Evolutionary conservation across 345 rosid species (phyloP).

Genomic region (Populus pruinosa): DNA sequence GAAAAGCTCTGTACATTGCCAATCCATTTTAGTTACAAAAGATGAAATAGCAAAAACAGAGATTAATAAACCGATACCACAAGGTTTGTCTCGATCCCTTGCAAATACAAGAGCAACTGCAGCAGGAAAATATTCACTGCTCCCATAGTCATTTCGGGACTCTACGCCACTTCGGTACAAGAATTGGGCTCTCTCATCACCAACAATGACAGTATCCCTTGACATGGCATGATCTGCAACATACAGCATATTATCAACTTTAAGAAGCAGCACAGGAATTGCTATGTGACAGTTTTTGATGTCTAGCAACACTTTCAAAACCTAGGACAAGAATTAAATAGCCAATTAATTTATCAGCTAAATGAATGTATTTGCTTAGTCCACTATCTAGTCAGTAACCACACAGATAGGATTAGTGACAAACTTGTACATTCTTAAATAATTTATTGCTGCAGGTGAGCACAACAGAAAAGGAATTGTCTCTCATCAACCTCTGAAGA

Average conservation of each 20-base stretch:
- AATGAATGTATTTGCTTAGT: not conserved
- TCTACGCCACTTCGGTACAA: constrained; percentile 38
- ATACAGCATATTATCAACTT: constrained; percentile 15
- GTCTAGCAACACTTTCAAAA: not conserved
- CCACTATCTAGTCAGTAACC: not conserved
- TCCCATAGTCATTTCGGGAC: constrained; percentile 17
- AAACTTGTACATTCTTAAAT: not conserved
- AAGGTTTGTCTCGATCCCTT: constrained; percentile 53
- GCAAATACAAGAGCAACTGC: constrained; percentile 70
- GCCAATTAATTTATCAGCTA: not conserved
- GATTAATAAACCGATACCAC: constrained; percentile 37
- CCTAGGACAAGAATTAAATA: not conserved
- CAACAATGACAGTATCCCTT: constrained; percentile 61
- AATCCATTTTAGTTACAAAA: constrained; percentile 4
- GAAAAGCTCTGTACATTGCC: not conserved
- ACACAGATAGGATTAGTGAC: not conserved
- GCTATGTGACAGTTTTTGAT: not conserved
- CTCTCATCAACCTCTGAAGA: not conserved
- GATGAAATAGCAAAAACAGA: not conserved
- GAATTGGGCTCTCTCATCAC: constrained; percentile 52
- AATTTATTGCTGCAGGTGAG: not conserved
- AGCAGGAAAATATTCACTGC: constrained; percentile 4
- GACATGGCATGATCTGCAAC: constrained; percentile 67
- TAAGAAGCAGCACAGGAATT: not conserved
- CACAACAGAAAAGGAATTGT: not conserved